phyloP scores from a whole-genome alignment of 768 basidiomycete genomes.

The Leucocoprinus leucothites region DNA sequence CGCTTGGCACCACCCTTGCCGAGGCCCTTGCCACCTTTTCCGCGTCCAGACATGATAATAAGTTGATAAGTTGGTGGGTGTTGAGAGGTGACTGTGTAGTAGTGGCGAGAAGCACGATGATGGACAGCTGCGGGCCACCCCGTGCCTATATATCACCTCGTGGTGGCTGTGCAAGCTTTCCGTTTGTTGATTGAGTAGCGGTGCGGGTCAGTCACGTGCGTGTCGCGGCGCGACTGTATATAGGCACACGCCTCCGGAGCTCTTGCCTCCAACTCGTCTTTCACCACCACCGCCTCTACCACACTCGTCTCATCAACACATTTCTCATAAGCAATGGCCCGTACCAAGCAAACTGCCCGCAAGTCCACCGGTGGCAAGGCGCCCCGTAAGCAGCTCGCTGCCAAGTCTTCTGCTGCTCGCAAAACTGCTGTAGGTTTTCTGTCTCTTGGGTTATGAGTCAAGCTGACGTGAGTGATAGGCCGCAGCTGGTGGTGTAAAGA shows the following conservation, averaged over 20 bases:
- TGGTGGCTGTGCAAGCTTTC: slow-evolving; percentile 50
- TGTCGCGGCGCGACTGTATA: slow-evolving; percentile 29
- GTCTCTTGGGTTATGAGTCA: too few relatives aligned
- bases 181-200: slow-evolving; percentile 36
- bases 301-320: slow-evolving; percentile 10
- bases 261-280: slow-evolving; percentile 12
- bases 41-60: slow-evolving; percentile 87
- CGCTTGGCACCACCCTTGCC: slow-evolving; percentile 97
- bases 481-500: slow-evolving; percentile 91
- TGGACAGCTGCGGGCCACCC: slow-evolving; percentile 8
- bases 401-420: slow-evolving; percentile 51
- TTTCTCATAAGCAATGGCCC: slow-evolving; percentile 72
- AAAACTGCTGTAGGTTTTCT: slow-evolving; percentile 57
- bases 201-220: slow-evolving; percentile 40
- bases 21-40: slow-evolving; percentile 96
- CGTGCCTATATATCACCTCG: slow-evolving; percentile 33
- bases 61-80: slow-evolving; percentile 19
- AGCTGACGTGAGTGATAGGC: slow-evolving; percentile 35
- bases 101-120: slow-evolving; percentile 21
- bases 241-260: slow-evolving; percentile 17
- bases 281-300: slow-evolving; percentile 18
- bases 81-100: slow-evolving; percentile 19
- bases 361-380: slow-evolving; percentile 87
- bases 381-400: slow-evolving; percentile 84
- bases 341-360: slow-evolving; percentile 85